Evolutionary conservation across 257 asterid species (phyloP).

Genomic region (Przewalskia tangutica): DNA sequence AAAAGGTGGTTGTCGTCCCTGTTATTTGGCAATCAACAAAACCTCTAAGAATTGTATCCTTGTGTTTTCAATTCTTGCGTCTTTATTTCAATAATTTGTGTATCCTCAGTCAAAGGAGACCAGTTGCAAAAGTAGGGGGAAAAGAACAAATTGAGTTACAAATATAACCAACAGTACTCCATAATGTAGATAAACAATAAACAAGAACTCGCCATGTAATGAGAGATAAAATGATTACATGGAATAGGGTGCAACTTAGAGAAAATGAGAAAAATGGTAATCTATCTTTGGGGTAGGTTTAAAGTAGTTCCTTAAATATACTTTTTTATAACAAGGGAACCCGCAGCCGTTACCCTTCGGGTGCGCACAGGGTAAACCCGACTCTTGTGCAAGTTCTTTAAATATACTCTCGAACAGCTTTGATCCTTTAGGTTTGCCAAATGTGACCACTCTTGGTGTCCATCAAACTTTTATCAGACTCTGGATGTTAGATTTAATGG

Average conservation of each 20-base stretch:
- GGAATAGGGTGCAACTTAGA: not conserved
- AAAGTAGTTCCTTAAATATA: not conserved
- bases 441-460: not conserved
- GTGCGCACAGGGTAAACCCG: no score
- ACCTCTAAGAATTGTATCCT: not conserved
- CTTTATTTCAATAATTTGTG: not conserved
- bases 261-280: not conserved
- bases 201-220: not conserved
- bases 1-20: not conserved
- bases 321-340: no score
- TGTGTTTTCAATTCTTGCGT: not conserved
- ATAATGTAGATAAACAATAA: not conserved
- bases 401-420: not conserved
- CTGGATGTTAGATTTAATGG: not conserved
- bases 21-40: not conserved
- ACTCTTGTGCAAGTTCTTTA: not conserved
- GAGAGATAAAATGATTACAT: not conserved
- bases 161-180: not conserved
- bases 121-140: not conserved
- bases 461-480: not conserved
- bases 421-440: not conserved
- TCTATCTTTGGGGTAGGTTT: not conserved
- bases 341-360: no score
- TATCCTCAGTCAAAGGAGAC: not conserved
- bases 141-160: not conserved